Evolutionary conservation across 495 filamentous ascomycete species (phyloP).

Genomic region (Hypoxylon lienhwacheense): DNA sequence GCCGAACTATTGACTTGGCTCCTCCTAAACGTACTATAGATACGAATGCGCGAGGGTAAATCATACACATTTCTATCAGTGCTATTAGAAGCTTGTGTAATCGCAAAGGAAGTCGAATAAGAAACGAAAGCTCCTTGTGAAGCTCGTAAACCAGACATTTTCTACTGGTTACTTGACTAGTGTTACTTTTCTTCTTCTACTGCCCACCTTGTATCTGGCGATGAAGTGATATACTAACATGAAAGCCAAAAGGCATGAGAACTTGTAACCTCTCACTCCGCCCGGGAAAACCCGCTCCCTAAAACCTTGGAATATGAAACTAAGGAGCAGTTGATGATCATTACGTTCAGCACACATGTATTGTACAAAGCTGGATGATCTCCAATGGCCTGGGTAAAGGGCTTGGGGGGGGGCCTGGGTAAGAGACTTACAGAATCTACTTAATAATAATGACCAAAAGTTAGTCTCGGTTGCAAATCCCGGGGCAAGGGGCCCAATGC

Average conservation of each 20-base stretch:
- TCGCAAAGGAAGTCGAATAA: too few relatives aligned
- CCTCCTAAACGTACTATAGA: constrained; percentile 1
- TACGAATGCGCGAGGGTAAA: constrained; percentile 6
- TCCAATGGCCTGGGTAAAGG: constrained; percentile 28
- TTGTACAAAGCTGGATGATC: constrained; percentile 15
- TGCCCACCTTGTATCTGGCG: too few relatives aligned
- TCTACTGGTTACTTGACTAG: too few relatives aligned
- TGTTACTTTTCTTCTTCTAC: too few relatives aligned
- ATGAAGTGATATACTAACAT: too few relatives aligned
- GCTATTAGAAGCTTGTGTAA: too few relatives aligned
- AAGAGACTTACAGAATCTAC: constrained; percentile 18
- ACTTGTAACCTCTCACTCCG: constrained; percentile 10
- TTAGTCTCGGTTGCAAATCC: constrained; percentile 10
- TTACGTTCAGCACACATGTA: constrained; percentile 1
- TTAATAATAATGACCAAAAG: constrained; percentile 17
- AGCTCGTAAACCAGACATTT: too few relatives aligned
- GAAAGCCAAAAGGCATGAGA: too few relatives aligned
- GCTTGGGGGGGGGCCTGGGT: constrained; percentile 19
- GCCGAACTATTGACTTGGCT: constrained; percentile 25
- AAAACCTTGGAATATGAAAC: constrained; percentile 23
- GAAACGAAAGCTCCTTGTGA: too few relatives aligned
- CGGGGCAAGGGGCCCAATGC: constrained; percentile 16
- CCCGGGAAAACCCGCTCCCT: constrained; percentile 25
- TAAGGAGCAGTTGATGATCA: constrained; percentile 15
- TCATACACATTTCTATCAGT: background rate